Evolutionary conservation across 2,329 filamentous ascomycete genomes (phyloP), one percentile per base, ranked within the genome.

Genomic region (Cytospora paraplurivora): DNA sequence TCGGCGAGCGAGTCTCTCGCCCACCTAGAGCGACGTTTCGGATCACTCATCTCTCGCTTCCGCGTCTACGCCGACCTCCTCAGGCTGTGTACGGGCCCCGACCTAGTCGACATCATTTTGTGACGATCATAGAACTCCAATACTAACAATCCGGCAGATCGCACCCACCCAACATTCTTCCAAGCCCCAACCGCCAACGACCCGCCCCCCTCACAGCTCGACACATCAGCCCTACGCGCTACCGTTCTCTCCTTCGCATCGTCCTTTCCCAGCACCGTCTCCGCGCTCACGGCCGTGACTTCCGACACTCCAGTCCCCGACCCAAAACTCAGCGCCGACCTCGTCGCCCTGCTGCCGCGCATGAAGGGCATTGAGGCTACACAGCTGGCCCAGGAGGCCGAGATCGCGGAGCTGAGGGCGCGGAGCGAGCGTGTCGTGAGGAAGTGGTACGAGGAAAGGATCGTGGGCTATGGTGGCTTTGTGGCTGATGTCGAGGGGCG

Each of bases 401-500:
- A 89, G 73, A 84, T 91, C 66, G 84, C 83, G 27, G 84, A 84
- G 73, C 81, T 90, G 72, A 82, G 86, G 72, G 82, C 77, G 66
- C 82, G 82, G 68, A 93, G 84, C 76, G 90, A 87, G 74, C 74
- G 74, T 67, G 77, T 84, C 32, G 76, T 92, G 64, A 83, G 88
- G 68, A 76, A 80, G 41, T 96, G 92, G 89, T 93, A 94, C 75
- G 88, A 93, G 73, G 78, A 85, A 32, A 85, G 87, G 4, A 81
- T 95, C 51, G 78, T 96, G 55, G 82, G 83, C 12, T 86, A 85
- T 68, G 88, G 88, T 0, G 84, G 87, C 68, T 83, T 84, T 63
- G 88, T 92, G 78, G 89, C 88, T 27, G 86, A 89, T 58, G 86
- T 89, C 72, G 90, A 96, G 75, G 82, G 84, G 38, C 81, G 89